Base-by-base conservation (phyloP, 495 filamentous ascomycete species). In the Trichoderma orchidacearum region DNA sequence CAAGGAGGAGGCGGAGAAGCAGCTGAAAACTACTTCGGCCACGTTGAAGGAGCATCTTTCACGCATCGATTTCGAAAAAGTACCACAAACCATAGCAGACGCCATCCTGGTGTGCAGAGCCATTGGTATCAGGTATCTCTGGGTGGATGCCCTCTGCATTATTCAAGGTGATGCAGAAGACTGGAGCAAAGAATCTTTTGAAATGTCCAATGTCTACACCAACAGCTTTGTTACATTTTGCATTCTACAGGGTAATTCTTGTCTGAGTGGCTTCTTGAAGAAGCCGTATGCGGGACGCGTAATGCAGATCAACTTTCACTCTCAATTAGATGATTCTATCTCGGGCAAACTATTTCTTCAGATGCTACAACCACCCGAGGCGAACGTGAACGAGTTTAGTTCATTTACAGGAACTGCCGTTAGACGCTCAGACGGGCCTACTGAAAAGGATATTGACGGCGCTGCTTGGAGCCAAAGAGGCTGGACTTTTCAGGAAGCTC, bases 81-180 rank as follows among this genome's bases (percentile, higher is more conserved):
- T 62, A 59, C 17, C 58, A 53, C n/a, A n/a, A n/a, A n/a, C n/a
- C n/a, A n/a, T n/a, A n/a, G n/a, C n/a, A 30, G 60, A 62, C 18
- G 54, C 58, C 8, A 30, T 62, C 5, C 41, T 18, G 48, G 52
- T 31, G n/a, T 51, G 41, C 41, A 27, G 21, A 27, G 41, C 21
- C 7, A 11, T 67, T 1, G 56, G 58, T 8, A 30, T 70, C 28
- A 56, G 58, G 34, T 71, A 68, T 54, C 34, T 72, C 18, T 72
- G 69, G 67, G 67, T 71, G 17, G 69, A 72, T 50, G 60, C 61
- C 30, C 54, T 72, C 6, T 72, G 69, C 53, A 70, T 72, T 13
- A 58, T 69, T 53, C 66, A 70, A 54, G 66, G 70, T 50, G 55
- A 57, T 29, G 34, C 35, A 1, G 58, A 63, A 8, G 69, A 71